phyloP scores from a whole-genome alignment of 805 yeast genomes.

The Wickerhamomyces canadensis region DNA sequence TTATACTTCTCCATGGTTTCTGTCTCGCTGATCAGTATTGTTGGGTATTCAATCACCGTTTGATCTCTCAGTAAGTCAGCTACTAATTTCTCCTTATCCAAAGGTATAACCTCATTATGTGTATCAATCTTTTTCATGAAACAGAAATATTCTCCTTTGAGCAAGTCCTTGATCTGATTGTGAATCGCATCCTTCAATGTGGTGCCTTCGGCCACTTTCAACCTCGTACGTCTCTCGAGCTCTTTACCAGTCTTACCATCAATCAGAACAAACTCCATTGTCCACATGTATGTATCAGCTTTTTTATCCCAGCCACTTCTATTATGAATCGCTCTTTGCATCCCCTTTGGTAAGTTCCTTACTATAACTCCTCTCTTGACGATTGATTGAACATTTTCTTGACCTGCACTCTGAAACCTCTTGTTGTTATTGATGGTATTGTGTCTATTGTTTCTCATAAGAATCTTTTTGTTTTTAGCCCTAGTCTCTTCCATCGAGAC shows the following conservation, averaged over 20 bases:
- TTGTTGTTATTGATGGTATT: too few relatives aligned
- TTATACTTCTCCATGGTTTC: constrained; percentile 24
- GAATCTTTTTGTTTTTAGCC: constrained; percentile 39
- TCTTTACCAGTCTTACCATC: constrained; percentile 24
- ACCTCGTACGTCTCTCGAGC: constrained; percentile 30
- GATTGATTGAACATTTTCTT: constrained; percentile 14
- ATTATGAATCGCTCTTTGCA: constrained; percentile 61
- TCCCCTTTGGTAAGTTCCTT: constrained; percentile 59
- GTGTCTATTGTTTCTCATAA: too few relatives aligned
- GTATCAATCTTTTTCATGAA: constrained; percentile 27
- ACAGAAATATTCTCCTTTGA: constrained; percentile 16
- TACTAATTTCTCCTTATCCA: constrained; percentile 33
- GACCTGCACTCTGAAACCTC: constrained; percentile 16
- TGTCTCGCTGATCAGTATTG: constrained; percentile 41
- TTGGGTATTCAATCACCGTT: constrained; percentile 74
- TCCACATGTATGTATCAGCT: constrained; percentile 64
- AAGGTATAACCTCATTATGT: constrained; percentile 30
- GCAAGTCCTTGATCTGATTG: constrained; percentile 14
- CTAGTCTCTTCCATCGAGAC: constrained; percentile 49
- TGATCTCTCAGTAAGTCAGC: constrained; percentile 47
- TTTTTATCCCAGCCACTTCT: constrained; percentile 67
- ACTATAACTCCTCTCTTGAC: constrained; percentile 64
- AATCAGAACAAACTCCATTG: constrained; percentile 64
- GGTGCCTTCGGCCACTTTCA: constrained; percentile 29
- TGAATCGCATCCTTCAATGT: constrained; percentile 26